Evolutionary conservation across 139 green algal genomes (phyloP).

Genomic region (Coccomyxa sp.): DNA sequence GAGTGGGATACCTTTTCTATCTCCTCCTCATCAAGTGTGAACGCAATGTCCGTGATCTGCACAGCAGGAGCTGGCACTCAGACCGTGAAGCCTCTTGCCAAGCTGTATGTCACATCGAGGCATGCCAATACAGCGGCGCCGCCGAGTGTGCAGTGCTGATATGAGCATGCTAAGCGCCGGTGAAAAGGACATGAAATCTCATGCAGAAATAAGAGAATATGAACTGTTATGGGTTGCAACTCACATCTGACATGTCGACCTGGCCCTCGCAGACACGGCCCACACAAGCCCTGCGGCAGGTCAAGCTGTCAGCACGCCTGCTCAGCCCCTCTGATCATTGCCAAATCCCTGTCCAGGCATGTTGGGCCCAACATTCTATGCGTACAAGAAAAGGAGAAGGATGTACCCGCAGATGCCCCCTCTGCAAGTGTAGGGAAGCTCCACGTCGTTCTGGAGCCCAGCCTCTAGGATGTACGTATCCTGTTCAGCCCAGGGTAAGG

Average conservation of each 20-base stretch:
- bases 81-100: too few species aligned
- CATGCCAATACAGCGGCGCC: too few species aligned
- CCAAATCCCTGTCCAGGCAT: not conserved
- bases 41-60: constrained; percentile 78
- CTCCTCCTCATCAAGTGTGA: constrained; percentile 80
- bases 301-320: not conserved
- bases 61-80: too few species aligned
- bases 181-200: too few species aligned
- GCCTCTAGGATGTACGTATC: constrained; percentile 89
- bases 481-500: too few species aligned
- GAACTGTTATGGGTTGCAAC: too few species aligned
- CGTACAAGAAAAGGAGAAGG: too few species aligned
- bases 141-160: not conserved
- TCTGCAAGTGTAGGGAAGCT: constrained; percentile 89
- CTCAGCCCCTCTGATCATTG: not conserved
- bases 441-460: constrained; percentile 74
- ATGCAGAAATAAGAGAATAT: too few species aligned
- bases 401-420: constrained; percentile 56
- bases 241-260: constrained; percentile 76
- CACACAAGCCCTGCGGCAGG: constrained; percentile 66
- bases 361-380: too few species aligned
- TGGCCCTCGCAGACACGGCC: constrained; percentile 59
- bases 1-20: constrained; percentile 36
- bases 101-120: too few species aligned
- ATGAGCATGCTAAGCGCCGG: too few species aligned